Evolutionary conservation across 345 rosid species (phyloP), one percentile per base, ranked within the genome.

Genomic region (Brassica incana): DNA sequence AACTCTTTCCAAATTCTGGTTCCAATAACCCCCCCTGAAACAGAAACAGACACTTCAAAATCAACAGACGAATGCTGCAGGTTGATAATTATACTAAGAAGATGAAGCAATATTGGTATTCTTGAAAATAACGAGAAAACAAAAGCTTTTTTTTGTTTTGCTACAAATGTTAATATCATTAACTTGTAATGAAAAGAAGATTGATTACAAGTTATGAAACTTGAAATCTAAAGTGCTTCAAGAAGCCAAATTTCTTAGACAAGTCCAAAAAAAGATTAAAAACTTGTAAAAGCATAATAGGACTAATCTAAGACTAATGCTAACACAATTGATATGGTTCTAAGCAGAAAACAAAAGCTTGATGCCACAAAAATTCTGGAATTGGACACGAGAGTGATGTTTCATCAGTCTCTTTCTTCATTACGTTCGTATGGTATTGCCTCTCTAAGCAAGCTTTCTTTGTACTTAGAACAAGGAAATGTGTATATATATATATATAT

Each of bases 381-480:
- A 27, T 48, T 74, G 59, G 72, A 35, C 15, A 48, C 58, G 79
- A 74, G 62, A 69, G 79, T 62, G 78, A 80, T 69, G 75, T 80
- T 74, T 74, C 83, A 74, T 48, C 75, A 36, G 54, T 80, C 35
- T 50, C 50, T 66, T 65, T 54, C 66, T 74, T 69, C 78, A 16
- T 65, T 79, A 35, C 36, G 25, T 69, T 68, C 66, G 67, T 74
- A 69, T 58, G 14, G 75, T 36, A 52, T 78, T 78, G 60, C 66
- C 35, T 65, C 66, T 65, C 66, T 48, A 71, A 70, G 70, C 65
- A 71, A 70, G 52, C 40, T 38, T 62, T 36, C 6, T 43, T 43
- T 25, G 65, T 69, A 74, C 75, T 74, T 80, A 7, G 70, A 68
- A 48, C 71, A 74, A 74, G 82, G 48, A 79, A 80, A 59, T 58